A percentile compares a stretch with the other conserved stretches of the same genome.
These are phyloP conservation scores for Helminthosporium solani DNA, from an alignment of 2,329 filamentous ascomycete species.

Conservation along the genomic window DNA sequence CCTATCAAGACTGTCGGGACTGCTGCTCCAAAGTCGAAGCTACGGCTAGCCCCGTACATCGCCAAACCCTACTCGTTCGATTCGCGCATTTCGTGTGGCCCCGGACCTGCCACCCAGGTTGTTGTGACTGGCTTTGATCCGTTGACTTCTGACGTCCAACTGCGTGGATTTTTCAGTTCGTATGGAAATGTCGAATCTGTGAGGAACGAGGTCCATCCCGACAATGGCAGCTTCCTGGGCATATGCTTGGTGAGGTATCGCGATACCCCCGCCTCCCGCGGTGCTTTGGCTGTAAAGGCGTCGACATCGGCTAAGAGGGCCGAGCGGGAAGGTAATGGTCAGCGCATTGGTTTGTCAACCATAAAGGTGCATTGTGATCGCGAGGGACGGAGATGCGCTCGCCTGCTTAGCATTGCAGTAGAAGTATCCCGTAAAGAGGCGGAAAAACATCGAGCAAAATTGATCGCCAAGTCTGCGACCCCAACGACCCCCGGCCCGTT, in stretches of 20 bases:
- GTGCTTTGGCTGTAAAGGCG: constrained; percentile 61
- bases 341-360: constrained; percentile 73
- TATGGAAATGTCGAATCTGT: constrained; percentile 89
- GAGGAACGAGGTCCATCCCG: constrained; percentile 91
- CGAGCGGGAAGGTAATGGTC: constrained; percentile 72
- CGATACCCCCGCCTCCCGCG: constrained; percentile 61
- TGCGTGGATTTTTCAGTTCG: constrained; percentile 72
- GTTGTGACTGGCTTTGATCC: constrained; percentile 97
- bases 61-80: constrained; percentile 82
- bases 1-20: constrained; percentile 57
- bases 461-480: constrained; percentile 26
- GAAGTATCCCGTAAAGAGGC: constrained; percentile 66
- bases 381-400: constrained; percentile 78
- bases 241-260: constrained; percentile 90
- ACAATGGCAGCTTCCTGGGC: constrained; percentile 89
- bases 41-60: constrained; percentile 73
- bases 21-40: constrained; percentile 64
- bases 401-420: constrained; percentile 73
- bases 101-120: constrained; percentile 84
- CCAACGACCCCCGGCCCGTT: constrained; percentile 26
- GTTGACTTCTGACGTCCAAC: constrained; percentile 74
- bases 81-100: constrained; percentile 77
- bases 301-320: constrained; percentile 80
- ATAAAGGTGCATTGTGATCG: constrained; percentile 87
- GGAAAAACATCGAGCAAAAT: constrained; percentile 45